These are phyloP conservation scores for Pleurotus salmoneostramineus DNA, from an alignment of 768 basidiomycete species.

Conservation along the genomic window DNA sequence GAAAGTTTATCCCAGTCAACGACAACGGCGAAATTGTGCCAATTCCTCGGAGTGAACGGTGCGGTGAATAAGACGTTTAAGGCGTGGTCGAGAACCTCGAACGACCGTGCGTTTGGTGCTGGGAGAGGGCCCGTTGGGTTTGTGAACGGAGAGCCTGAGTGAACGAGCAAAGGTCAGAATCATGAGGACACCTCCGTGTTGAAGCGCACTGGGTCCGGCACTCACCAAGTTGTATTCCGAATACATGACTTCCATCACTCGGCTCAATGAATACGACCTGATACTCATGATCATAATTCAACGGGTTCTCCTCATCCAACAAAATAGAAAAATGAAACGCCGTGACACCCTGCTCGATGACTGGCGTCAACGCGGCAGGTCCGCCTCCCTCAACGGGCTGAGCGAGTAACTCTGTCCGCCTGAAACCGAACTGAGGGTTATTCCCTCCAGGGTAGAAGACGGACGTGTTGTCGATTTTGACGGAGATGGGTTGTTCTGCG, in stretches of 20 bases:
- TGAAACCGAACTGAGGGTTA: conserved; percentile 50
- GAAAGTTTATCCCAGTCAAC: conserved; percentile 53
- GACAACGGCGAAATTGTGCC: conserved; percentile 61
- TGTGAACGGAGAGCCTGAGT: conserved; percentile 53
- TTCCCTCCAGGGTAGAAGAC: conserved; percentile 50
- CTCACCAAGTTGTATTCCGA: conserved; percentile 55
- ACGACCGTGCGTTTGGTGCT: conserved; percentile 35
- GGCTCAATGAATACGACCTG: conserved; percentile 64
- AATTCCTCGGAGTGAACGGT: conserved; percentile 35
- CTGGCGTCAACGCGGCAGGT: conserved; percentile 29
- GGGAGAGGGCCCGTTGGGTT: conserved; percentile 43
- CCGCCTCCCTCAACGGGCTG: conserved; percentile 29
- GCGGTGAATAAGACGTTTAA: conserved; percentile 45
- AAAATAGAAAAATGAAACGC: conserved; percentile 50
- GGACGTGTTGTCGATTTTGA: conserved; percentile 55
- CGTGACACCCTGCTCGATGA: conserved; percentile 39
- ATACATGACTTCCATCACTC: conserved; percentile 54
- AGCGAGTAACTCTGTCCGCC: conserved; percentile 57
- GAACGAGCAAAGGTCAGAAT: not conserved
- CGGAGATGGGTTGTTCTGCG: conserved; percentile 46
- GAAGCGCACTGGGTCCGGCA: not conserved
- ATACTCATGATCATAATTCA: conserved; percentile 58
- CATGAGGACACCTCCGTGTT: not conserved
- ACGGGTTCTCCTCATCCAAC: conserved; percentile 30
- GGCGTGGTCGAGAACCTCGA: conserved; percentile 56